A percentile compares a stretch with the other conserved stretches of the same genome.
phyloP scores from a whole-genome alignment of 2,329 filamentous ascomycete genomes.

The Alternaria sp. region DNA sequence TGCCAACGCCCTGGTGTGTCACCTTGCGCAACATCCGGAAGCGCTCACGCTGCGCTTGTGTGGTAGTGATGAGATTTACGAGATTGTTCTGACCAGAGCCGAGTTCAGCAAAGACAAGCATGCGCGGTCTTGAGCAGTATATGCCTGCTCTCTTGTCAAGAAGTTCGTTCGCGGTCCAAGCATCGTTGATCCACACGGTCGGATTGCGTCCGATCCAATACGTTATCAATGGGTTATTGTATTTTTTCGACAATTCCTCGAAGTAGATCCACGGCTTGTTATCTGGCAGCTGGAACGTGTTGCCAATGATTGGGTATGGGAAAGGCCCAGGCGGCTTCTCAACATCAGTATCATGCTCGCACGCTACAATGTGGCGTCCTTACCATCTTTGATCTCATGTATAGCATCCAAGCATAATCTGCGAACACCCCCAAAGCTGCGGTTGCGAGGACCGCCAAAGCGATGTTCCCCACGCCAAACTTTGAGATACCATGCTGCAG shows the following conservation, averaged over 20 bases:
- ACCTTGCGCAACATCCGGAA: constrained; percentile 46
- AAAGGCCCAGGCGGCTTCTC: constrained; percentile 63
- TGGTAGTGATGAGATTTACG: constrained; percentile 48
- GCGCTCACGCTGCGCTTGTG: constrained; percentile 39
- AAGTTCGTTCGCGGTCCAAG: constrained; percentile 61
- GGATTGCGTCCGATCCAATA: constrained; percentile 61
- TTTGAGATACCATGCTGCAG: constrained; percentile 45
- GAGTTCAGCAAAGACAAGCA: constrained; percentile 57
- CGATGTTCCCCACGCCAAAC: constrained; percentile 36
- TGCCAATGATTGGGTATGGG: constrained; percentile 64
- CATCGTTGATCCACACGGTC: constrained; percentile 56
- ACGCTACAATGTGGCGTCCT: not conserved
- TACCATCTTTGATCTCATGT: constrained; percentile 60
- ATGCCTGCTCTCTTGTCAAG: constrained; percentile 62
- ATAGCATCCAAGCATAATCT: constrained; percentile 62
- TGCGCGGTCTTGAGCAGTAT: constrained; percentile 61
- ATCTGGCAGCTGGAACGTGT: constrained; percentile 64
- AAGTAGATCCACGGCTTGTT: constrained; percentile 68
- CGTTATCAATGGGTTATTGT: constrained; percentile 62
- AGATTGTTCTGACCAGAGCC: constrained; percentile 48
- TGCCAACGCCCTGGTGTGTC: constrained; percentile 49
- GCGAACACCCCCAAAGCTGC: constrained; percentile 36
- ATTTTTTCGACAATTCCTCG: constrained; percentile 61
- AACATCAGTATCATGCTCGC: not conserved
- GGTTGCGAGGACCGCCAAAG: constrained; percentile 33